Evolutionary conservation across 2,329 filamentous ascomycete genomes (phyloP), one percentile per base, ranked within the genome.

Genomic region (Aureobasidium zeae): DNA sequence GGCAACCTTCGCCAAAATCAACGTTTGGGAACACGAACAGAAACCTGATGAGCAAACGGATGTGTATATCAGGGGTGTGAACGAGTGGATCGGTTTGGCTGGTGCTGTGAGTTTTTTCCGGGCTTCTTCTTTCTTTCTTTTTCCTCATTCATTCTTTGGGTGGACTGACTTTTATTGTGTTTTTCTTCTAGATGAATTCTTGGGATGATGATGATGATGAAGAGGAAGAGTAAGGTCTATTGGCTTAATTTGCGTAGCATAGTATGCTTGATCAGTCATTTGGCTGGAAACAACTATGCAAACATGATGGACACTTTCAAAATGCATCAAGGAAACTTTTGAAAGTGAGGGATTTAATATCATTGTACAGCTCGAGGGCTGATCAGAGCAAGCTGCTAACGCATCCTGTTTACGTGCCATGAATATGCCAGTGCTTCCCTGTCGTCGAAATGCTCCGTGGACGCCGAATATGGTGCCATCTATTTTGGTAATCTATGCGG

Each of bases 11-110:
- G 77, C 86, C 5, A 71, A 83, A 44, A 60, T 94, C 38, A 65
- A 86, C 3, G 72, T 94, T n/a, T 96, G 88, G 88, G 80, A 76
- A 0, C 87, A 94, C 60, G 87, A 91, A 52, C 62, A 66, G 1
- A 54, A 76, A 37, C 78, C 78, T 5, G 77, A 81, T 48, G 69
- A 70, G 1, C 69, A 69, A 20, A 65, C 65, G 5, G 86, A 94
- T 62, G 68, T 74, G 1, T 91, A 86, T 58, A 68, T 85, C 4
- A 81, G 82, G 58, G 78, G 81, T 0, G 66, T 94, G 31, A 74
- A 81, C 52, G 87, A 94, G 62, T 94, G 87, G 86, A 69, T 93
- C 46, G 68, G 70, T 9, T 76, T 88, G 59, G 76, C 86, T 9
- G 76, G 81, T 51, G 71, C 74, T 59, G 81, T 86, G 62, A 54